Evolutionary conservation across 2,329 filamentous ascomycete genomes (phyloP).

Genomic region (Fusarium xylarioides): DNA sequence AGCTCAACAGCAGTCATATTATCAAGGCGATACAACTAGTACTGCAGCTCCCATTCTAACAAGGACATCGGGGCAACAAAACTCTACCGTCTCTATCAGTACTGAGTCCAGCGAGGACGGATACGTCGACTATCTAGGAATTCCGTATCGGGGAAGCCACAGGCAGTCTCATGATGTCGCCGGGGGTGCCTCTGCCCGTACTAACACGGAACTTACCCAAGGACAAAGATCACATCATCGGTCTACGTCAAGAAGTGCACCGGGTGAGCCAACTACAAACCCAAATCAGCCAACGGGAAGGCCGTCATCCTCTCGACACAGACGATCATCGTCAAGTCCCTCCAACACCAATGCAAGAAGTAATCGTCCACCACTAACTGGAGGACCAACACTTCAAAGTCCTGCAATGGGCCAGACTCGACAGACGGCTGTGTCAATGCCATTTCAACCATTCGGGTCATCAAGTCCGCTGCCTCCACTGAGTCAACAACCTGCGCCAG

Average conservation of each 20-base stretch:
- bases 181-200: not conserved
- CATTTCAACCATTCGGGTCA: not conserved
- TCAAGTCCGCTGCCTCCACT: not conserved
- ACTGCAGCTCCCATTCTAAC: not conserved
- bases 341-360: not conserved
- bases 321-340: not conserved
- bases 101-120: not conserved
- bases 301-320: not conserved
- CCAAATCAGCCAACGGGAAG: not conserved
- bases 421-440: not conserved
- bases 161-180: not conserved
- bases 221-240: not conserved
- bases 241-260: not conserved
- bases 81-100: not conserved
- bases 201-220: not conserved
- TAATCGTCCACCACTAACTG: too few species aligned
- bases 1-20: not conserved
- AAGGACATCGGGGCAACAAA: not conserved
- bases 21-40: too few species aligned
- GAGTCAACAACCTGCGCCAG: not conserved
- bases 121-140: accelerated
- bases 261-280: too few species aligned
- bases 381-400: not conserved
- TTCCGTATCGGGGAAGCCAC: accelerated
- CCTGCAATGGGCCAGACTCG: not conserved